These are phyloP conservation scores for Coprinellus micaceus DNA, from an alignment of 768 basidiomycete genomes.

Conservation along the genomic window DNA sequence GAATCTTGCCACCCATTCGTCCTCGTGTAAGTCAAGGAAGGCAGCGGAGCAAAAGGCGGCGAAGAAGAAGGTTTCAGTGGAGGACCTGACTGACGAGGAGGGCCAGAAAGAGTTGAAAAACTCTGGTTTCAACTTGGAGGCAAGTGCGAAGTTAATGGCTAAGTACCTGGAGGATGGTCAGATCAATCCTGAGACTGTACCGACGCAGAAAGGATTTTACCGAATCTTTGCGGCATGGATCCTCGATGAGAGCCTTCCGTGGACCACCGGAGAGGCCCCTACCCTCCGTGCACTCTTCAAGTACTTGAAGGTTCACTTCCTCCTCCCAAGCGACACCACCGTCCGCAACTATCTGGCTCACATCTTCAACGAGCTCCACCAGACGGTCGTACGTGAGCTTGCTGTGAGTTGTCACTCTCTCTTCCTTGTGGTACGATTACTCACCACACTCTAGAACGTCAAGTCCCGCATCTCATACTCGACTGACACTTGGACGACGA, in stretches of 20 bases:
- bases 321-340: constrained; percentile 20
- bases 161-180: constrained; percentile 29
- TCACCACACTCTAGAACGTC: constrained; percentile 5
- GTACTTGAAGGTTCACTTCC: constrained; percentile 20
- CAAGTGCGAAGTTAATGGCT: constrained; percentile 24
- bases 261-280: constrained; percentile 25
- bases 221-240: constrained; percentile 31
- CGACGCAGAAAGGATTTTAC: constrained; percentile 24
- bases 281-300: constrained; percentile 16
- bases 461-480: constrained; percentile 16
- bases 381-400: constrained; percentile 21
- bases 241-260: constrained; percentile 11
- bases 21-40: not conserved
- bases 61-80: not conserved
- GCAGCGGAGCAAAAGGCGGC: not conserved
- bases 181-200: constrained; percentile 25
- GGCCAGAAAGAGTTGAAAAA: not conserved
- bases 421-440: not conserved
- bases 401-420: constrained; percentile 13
- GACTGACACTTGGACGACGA: constrained; percentile 30
- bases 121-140: constrained; percentile 12
- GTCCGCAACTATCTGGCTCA: constrained; percentile 20
- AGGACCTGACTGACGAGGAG: not conserved
- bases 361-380: constrained; percentile 21
- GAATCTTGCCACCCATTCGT: not conserved